Evolutionary conservation across 2,329 filamentous ascomycete species (phyloP).

Genomic region (Camillea tinctor): DNA sequence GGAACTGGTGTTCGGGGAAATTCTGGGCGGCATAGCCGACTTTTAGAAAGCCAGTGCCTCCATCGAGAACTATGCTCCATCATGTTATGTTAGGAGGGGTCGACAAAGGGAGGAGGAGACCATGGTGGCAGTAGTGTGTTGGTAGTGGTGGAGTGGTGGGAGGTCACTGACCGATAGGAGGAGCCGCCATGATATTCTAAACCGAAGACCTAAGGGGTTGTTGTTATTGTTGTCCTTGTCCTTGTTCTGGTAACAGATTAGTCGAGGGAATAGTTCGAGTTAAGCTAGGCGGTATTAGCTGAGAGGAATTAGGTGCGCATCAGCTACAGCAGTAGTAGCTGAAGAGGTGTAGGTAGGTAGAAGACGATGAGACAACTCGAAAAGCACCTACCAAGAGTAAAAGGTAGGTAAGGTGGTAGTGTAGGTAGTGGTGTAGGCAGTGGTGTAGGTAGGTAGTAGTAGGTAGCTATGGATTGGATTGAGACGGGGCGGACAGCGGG

Average conservation of each 20-base stretch:
- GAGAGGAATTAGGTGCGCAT: too few species aligned
- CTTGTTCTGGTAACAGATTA: too few species aligned
- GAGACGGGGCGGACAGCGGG: too few species aligned
- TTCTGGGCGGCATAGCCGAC: slow-evolving; percentile 99
- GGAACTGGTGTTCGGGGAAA: slow-evolving; percentile 98
- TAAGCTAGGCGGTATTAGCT: too few species aligned
- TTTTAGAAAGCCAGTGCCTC: slow-evolving; percentile 99
- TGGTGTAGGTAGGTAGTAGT: too few species aligned
- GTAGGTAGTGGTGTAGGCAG: too few species aligned
- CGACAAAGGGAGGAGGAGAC: background rate
- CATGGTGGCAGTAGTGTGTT: background rate
- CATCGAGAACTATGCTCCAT: slow-evolving; percentile 78
- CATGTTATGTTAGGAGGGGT: slow-evolving; percentile 26
- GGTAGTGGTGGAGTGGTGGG: slow-evolving; percentile 17
- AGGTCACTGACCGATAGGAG: slow-evolving; percentile 51
- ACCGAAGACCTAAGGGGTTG: background rate
- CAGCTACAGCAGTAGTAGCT: too few species aligned
- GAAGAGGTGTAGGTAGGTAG: slow-evolving; percentile 2
- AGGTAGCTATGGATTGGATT: too few species aligned
- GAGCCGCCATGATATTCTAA: slow-evolving; percentile 46
- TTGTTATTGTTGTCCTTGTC: background rate
- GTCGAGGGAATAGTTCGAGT: too few species aligned
- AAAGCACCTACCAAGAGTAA: background rate
- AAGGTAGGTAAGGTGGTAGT: too few species aligned
- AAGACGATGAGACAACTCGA: background rate